Base-by-base conservation (phyloP, 768 basidiomycete genomes). In the Pholiota microspora region DNA sequence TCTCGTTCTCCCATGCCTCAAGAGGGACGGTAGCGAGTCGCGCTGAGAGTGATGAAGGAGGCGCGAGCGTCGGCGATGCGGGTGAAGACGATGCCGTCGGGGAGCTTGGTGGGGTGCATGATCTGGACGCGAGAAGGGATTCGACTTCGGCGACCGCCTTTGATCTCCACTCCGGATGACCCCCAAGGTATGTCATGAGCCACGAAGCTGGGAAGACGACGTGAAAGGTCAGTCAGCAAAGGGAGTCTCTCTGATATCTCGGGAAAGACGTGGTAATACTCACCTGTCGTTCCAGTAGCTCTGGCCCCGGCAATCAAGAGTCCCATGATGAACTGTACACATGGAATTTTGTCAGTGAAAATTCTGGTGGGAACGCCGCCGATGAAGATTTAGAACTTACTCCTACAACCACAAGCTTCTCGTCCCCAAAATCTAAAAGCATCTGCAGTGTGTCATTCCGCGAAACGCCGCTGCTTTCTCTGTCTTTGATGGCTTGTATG, bases 301-400 rank as follows among this genome's bases (percentile, higher is more conserved):
- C 89, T 79, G 36, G 88, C 84, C n/a, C 89, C 89, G 28, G 89
- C 89, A 53, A 89, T 85, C 53, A 92, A 73, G 13, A 91, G 71
- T 28, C 89, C 89, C 85, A 90, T 89, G 55, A 89, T 86, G 67
- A 92, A 90, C 88, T 89, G 61, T 36, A 63, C 44, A 61, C 40
- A 64, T 56, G 59, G 49, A 50, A 60, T 54, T 49, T 56, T 50
- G 58, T 62, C 36, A 49, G 29, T 59, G 45, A 60, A 61, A 56
- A 44, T 48, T 40, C 54, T 46, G 47, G 59, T 64, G 59, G 57
- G 61, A 62, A 56, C 36, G 28, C 50, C 53, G 47, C 23, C 47
- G 53, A 56, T 50, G 48, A 59, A 35, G 50, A 34, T 59, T 51
- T 38, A 53, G 45, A 16, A 71, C 79, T 64, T 70, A 89, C 88